A percentile compares a stretch with the other conserved stretches of the same genome.
phyloP scores from a whole-genome alignment of 768 basidiomycete genomes.

The Tremella mesenterica region DNA sequence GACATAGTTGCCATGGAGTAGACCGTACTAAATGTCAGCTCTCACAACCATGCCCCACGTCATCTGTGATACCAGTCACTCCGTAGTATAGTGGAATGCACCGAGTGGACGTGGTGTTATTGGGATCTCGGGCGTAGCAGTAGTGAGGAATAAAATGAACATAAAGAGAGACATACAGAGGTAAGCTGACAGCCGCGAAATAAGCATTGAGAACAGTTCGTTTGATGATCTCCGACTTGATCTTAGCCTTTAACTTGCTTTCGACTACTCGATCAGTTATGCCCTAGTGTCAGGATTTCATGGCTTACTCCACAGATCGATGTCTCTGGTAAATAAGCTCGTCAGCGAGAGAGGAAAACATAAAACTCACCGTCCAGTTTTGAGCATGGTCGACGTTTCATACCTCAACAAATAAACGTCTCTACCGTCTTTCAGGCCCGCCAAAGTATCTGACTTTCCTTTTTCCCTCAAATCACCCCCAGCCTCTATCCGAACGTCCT shows the following conservation, averaged over 20 bases:
- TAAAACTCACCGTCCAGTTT: constrained; percentile 22
- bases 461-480: no score
- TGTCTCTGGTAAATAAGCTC: constrained; percentile 12
- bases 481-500: background rate
- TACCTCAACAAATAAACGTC: constrained; percentile 47
- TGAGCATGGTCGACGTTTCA: constrained; percentile 40
- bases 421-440: constrained; percentile 33
- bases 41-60: no score
- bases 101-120: background rate
- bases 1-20: constrained; percentile 42
- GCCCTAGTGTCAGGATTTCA: background rate
- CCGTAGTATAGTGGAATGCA: background rate
- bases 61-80: background rate
- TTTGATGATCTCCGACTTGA: constrained; percentile 47
- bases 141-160: background rate
- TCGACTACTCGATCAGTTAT: constrained; percentile 28
- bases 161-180: constrained; percentile 22
- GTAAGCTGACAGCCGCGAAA: constrained; percentile 43
- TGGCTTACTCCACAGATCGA: constrained; percentile 16
- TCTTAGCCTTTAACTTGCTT: constrained; percentile 38
- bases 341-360: constrained; percentile 1
- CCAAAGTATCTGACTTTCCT: background rate
- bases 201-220: constrained; percentile 47
- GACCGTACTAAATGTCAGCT: constrained; percentile 16
- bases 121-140: background rate